Evolutionary conservation across 768 basidiomycete genomes (phyloP).

Genomic region (Mycena alexandri): DNA sequence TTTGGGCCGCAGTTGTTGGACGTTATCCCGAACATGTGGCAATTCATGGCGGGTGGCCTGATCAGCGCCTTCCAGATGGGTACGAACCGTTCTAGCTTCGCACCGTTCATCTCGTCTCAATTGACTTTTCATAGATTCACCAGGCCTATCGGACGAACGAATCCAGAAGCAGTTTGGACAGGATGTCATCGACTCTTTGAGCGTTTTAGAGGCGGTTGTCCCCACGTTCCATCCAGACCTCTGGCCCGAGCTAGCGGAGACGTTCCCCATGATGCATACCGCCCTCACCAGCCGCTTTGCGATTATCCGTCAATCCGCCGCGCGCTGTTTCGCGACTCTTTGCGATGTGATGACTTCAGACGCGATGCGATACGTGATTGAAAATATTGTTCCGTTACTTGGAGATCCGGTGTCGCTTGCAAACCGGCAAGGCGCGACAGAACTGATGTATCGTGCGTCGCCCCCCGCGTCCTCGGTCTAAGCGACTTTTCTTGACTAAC

Average conservation of each 20-base stretch:
- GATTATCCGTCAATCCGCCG: conserved; percentile 90
- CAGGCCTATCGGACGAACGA: conserved; percentile 69
- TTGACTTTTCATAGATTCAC: conserved; percentile 56
- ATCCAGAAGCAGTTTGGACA: conserved; percentile 86
- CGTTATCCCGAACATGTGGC: conserved; percentile 95
- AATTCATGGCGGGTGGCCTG: conserved; percentile 87
- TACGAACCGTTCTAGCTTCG: conserved; percentile 49
- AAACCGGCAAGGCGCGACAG: conserved; percentile 91
- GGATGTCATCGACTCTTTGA: conserved; percentile 92
- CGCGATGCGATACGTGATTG: conserved; percentile 92
- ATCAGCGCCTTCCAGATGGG: conserved; percentile 75
- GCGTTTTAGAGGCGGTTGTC: conserved; percentile 86
- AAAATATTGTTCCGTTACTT: conserved; percentile 83
- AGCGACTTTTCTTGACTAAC: conserved; percentile 31
- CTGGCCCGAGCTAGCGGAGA: conserved; percentile 73
- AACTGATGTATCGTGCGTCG: conserved; percentile 91
- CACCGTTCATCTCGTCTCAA: background rate
- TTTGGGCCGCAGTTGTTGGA: conserved; percentile 83
- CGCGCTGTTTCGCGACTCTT: conserved; percentile 88
- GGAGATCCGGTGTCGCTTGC: conserved; percentile 80
- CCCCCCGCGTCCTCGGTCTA: conserved; percentile 13
- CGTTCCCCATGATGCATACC: conserved; percentile 82
- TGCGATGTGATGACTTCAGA: conserved; percentile 88
- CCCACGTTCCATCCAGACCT: conserved; percentile 81
- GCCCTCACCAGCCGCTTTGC: conserved; percentile 90